These are phyloP conservation scores for Alternaria panax DNA, from an alignment of 2,329 filamentous ascomycete species.

Conservation along the genomic window DNA sequence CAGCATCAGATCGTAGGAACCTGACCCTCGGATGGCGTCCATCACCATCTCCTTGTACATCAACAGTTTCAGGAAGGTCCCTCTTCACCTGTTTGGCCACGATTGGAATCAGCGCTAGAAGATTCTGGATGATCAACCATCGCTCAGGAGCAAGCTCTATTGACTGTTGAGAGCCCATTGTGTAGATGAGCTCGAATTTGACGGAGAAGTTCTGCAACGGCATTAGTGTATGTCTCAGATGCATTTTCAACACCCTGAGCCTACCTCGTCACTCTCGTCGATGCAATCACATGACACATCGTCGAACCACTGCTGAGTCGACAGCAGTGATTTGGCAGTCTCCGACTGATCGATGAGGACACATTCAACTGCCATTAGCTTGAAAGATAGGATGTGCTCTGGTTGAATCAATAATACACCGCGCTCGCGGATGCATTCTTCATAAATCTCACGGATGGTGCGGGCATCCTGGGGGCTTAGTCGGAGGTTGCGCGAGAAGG, in stretches of 20 bases:
- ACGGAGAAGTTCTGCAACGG: constrained; percentile 60
- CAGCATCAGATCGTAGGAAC: constrained; percentile 55
- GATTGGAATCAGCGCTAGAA: constrained; percentile 58
- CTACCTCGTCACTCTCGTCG: constrained; percentile 68
- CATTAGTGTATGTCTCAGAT: not conserved
- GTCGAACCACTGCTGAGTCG: constrained; percentile 58
- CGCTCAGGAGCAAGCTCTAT: constrained; percentile 63
- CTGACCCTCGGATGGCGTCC: constrained; percentile 59
- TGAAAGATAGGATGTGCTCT: constrained; percentile 69
- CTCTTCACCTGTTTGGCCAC: constrained; percentile 42
- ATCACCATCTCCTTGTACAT: constrained; percentile 46
- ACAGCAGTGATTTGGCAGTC: constrained; percentile 48
- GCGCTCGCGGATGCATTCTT: constrained; percentile 58
- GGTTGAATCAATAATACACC: constrained; percentile 69
- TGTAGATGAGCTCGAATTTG: constrained; percentile 70
- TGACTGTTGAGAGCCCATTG: constrained; percentile 61
- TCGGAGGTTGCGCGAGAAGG: constrained; percentile 63
- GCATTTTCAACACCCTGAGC: not conserved
- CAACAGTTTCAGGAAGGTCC: constrained; percentile 51
- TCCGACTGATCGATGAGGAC: constrained; percentile 41
- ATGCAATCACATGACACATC: constrained; percentile 62
- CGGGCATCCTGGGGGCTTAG: constrained; percentile 43
- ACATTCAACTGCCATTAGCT: constrained; percentile 66
- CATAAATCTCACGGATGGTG: constrained; percentile 51
- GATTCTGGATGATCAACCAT: constrained; percentile 64